Base-by-base conservation (phyloP, 1,284 basidiomycete species). In the Austroboletus sp. region DNA sequence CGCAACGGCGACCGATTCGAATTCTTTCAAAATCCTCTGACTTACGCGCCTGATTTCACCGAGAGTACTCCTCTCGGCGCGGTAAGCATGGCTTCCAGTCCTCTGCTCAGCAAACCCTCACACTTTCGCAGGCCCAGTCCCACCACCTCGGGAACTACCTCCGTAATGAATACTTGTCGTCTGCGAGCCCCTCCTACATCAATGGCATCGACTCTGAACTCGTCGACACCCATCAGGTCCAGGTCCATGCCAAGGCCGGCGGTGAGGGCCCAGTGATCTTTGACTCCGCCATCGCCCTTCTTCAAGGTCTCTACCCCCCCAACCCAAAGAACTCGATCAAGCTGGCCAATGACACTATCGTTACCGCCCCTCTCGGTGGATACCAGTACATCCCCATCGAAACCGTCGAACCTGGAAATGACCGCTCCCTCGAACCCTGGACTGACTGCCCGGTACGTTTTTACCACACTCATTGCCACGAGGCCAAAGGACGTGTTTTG, bases 361-460 rank as follows among this genome's bases (percentile, higher is more conserved):
- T 93, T 38, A 66, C 78, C 8, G 82, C 86, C 15, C 87, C 87
- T 29, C 75, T 90, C n/a, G 76, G 78, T 8, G 89, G 90, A 1
- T 93, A 92, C 65, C 85, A 89, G 65, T 90, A 89, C 53, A 74
- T 89, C 44, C 85, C 85, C 8, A 83, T 89, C 30, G 80, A 89
- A 69, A 89, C 88, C 6, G 80, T 92, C 38, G 85, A 90, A 61
- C 85, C 89, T 23, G 76, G 74, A 34, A 87, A 90, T 55, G 86
- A 89, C 59, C 78, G 85, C 55, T 85, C 85, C 29, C 72, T 93
- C 54, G 89, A 93, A 66, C 80, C 82, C 49, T 93, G 85, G 85
- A 89, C 86, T 13, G 72, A 79, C 57, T 91, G 88, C 68, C 83
- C 82, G 5, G 84, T 85, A 66, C 30, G 76, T 66, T 26, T n/a